A percentile compares a stretch with the other conserved stretches of the same genome.
Conservation (phyloP, 164 flowering plant species). For the Santalum album region DNA sequence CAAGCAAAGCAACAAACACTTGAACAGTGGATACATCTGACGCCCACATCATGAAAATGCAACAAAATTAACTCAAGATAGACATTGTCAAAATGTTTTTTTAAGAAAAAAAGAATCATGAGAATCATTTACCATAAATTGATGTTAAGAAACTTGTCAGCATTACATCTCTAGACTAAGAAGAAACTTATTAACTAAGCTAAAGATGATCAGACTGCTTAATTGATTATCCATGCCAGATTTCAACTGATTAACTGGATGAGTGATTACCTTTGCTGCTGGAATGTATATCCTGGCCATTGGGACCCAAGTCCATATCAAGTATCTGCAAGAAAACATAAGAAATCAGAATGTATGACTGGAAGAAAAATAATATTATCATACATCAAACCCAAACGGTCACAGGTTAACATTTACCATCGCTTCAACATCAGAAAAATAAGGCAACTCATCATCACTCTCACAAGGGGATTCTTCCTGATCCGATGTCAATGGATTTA, state of each 20-base stretch:
- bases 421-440: conserved; percentile 81
- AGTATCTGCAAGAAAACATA: conserved; percentile 47
- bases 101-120: too few species aligned
- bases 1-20: too few species aligned
- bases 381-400: not conserved
- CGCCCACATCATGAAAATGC: too few species aligned
- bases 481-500: conserved; percentile 25
- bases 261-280: conserved; percentile 44
- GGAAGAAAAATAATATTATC: not conserved
- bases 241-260: not conserved
- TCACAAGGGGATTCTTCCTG: conserved; percentile 38
- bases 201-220: not conserved
- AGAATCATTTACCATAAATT: too few species aligned
- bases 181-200: too few species aligned
- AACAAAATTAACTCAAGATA: too few species aligned
- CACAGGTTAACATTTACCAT: conserved; percentile 40
- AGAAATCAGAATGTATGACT: conserved; percentile 6
- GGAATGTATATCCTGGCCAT: conserved; percentile 37
- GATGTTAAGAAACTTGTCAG: too few species aligned
- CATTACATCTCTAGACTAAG: not conserved
- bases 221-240: not conserved
- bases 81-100: too few species aligned
- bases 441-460: conserved; percentile 65
- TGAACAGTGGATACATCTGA: too few species aligned
- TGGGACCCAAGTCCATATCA: conserved; percentile 78